These are phyloP conservation scores for Crataegus laevigata DNA, from an alignment of 306 rosid species.

Conservation along the genomic window DNA sequence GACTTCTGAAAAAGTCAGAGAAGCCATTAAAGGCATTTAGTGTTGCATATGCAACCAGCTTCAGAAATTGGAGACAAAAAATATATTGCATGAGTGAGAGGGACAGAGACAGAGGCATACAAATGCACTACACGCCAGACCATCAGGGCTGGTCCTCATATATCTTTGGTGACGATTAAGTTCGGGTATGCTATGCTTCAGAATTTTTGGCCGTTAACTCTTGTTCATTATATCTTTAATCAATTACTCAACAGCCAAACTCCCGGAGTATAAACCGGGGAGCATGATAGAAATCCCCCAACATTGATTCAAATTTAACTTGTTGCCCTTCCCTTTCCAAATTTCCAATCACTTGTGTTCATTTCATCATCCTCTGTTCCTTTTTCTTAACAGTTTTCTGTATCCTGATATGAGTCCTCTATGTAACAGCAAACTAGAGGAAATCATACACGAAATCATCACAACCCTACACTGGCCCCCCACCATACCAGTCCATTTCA, in stretches of 20 bases:
- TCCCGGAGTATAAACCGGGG: background rate
- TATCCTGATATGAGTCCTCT: background rate
- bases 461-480: background rate
- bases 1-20: slow-evolving; percentile 12
- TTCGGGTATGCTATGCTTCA: background rate
- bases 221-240: background rate
- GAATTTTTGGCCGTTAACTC: background rate
- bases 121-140: background rate
- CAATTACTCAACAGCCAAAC: background rate
- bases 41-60: slow-evolving; percentile 29
- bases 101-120: background rate
- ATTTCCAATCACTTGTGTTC: background rate
- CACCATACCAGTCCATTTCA: background rate
- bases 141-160: background rate
- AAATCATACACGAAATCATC: background rate
- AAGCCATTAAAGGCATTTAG: slow-evolving; percentile 30
- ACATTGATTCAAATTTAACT: background rate
- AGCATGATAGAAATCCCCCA: background rate
- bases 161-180: background rate
- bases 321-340: background rate
- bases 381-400: background rate
- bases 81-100: background rate
- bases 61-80: slow-evolving; percentile 29
- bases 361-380: background rate
- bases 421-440: background rate